A percentile compares a stretch with the other conserved stretches of the same genome.
Evolutionary conservation across 257 asterid species (phyloP).

Genomic region (Scutellaria barbata): DNA sequence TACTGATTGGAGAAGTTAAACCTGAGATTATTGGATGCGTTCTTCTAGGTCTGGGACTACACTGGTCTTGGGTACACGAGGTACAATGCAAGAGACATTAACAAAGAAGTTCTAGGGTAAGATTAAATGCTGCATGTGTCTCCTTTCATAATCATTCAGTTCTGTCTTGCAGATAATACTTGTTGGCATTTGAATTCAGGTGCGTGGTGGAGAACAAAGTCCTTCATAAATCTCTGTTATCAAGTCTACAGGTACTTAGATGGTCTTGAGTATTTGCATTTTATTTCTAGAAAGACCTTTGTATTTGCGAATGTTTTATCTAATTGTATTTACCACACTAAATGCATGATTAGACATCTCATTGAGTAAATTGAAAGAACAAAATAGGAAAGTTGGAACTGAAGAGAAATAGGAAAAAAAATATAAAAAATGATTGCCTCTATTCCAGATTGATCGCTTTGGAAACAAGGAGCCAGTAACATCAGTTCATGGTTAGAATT

Average conservation of each 20-base stretch:
- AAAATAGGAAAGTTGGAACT: not conserved
- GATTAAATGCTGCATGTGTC: conserved; percentile 34
- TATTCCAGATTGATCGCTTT: not conserved
- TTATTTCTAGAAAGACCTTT: conserved; percentile 8
- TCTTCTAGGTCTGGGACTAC: conserved; percentile 93
- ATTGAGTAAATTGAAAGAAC: not conserved
- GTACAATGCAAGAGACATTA: conserved; percentile 79
- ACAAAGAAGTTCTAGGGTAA: conserved; percentile 86
- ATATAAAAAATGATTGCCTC: not conserved
- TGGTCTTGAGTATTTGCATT: conserved; percentile 26
- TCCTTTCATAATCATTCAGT: conserved; percentile 28
- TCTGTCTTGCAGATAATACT: conserved; percentile 38
- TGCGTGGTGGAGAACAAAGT: conserved; percentile 99
- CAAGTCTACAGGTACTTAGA: conserved; percentile 72
- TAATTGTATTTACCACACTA: conserved; percentile 3
- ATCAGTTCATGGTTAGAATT: not conserved
- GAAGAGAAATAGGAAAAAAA: not conserved
- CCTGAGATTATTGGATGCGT: conserved; percentile 3
- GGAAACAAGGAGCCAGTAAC: not conserved
- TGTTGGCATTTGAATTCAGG: conserved; percentile 54
- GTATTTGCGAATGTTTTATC: conserved; percentile 1
- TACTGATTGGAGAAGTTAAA: conserved; percentile 11
- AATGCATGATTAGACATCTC: not conserved
- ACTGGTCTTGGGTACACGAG: conserved; percentile 93
- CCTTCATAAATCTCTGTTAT: conserved; percentile 76